Base-by-base conservation (phyloP, 2,329 filamentous ascomycete species). In the Pestalotiopsis fici region DNA sequence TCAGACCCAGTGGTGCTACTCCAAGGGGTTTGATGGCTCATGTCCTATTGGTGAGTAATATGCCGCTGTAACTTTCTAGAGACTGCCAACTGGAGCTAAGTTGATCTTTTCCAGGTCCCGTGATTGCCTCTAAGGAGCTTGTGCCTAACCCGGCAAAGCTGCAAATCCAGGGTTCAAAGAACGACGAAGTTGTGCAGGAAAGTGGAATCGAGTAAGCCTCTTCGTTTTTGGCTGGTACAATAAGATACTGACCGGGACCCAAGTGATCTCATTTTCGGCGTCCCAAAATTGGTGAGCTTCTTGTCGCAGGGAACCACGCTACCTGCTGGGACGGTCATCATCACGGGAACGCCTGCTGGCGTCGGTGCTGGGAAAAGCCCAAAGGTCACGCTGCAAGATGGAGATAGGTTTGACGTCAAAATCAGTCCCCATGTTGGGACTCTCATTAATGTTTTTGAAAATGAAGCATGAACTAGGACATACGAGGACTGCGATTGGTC, bases 11-110 rank as follows among this genome's bases (percentile, higher is more conserved):
- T 87, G 85, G 83, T 86, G 82, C 67, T 89, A 84, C 73, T 87
- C 85, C 31, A 89, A 89, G 77, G 86, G 87, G 1, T 87, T 88
- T 65, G 87, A 89, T 70, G 83, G 83, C 31, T 80, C 83, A 2
- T 88, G 86, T 67, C 87, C 87, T 0, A 43, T 63, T 9, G 60
- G 60, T 63, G 27, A 21, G 60, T 50, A 6, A 23, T n/a, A 21
- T 3, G 2, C 2, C 13, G 23, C 1, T 57, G 3, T 3, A 11
- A 1, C 0, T 7, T 57, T 27, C 21, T n/a, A 13, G 2, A 15
- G 23, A 28, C 1, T n/a, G n/a, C n/a, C n/a, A n/a, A 2, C 23
- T 15, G 55, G 11, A 31, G 15, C 2, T 25, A 3, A 1, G 4
- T 3, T 50, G 7, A 57, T 0, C 15, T n/a, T 1, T 6, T 4